A percentile compares a stretch with the other conserved stretches of the same genome.
Conservation (phyloP, 1,284 basidiomycete genomes). For the Melampsora americana region DNA sequence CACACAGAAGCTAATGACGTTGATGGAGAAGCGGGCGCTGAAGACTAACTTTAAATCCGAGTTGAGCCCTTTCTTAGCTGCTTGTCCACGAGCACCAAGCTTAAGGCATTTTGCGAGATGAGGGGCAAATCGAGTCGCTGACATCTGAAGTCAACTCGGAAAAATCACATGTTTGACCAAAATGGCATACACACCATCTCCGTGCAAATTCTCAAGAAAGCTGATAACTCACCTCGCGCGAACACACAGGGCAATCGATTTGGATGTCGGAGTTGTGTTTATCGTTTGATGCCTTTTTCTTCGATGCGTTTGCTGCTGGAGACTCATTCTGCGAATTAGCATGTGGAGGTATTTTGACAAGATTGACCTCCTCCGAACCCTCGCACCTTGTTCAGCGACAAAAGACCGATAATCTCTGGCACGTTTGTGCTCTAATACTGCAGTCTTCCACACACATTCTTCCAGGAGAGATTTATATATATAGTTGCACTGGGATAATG, state of each 20-base stretch:
- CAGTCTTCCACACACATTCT: slow-evolving; percentile 33
- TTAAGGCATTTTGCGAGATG: slow-evolving; percentile 40
- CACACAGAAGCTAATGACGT: not conserved
- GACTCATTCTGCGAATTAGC: not conserved
- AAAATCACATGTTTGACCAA: not conserved
- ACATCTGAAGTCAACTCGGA: slow-evolving; percentile 10
- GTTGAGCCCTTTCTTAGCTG: slow-evolving; percentile 11
- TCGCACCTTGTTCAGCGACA: slow-evolving; percentile 22
- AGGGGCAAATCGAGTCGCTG: slow-evolving; percentile 39
- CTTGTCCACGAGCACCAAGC: slow-evolving; percentile 26
- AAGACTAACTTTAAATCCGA: slow-evolving; percentile 21
- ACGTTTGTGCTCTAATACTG: slow-evolving; percentile 29
- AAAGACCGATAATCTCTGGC: slow-evolving; percentile 17
- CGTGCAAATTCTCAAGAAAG: not conserved
- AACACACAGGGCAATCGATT: slow-evolving; percentile 35
- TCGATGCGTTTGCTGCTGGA: slow-evolving; percentile 4
- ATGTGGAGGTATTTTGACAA: too few relatives aligned
- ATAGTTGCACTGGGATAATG: not conserved
- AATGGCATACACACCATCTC: not conserved
- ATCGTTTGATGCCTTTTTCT: slow-evolving; percentile 27
- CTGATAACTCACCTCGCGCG: slow-evolving; percentile 14
- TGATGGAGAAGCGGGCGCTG: not conserved
- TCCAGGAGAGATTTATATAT: slow-evolving; percentile 32
- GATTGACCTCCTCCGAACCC: not conserved
- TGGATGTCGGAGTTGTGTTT: slow-evolving; percentile 9